phyloP scores from a whole-genome alignment of 1,139 yeast genomes.

The Meyerozyma carpophila region DNA sequence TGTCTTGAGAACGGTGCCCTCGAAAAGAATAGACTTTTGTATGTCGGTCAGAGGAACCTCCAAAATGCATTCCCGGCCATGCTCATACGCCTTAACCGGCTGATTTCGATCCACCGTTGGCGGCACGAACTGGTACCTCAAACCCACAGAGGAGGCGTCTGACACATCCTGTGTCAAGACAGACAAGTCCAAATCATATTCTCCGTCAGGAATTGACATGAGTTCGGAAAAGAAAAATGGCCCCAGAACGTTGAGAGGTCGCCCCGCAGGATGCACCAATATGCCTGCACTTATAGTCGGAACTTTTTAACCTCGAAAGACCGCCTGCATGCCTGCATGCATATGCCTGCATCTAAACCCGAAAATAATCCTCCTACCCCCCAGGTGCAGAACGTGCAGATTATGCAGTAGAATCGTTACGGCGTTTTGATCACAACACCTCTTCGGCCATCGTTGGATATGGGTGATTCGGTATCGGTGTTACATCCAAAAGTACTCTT shows the following conservation, averaged over 20 bases:
- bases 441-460: not conserved
- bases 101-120: constrained; percentile 36
- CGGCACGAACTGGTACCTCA: constrained; percentile 41
- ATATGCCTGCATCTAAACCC: not conserved
- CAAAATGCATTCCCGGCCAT: constrained; percentile 28
- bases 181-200: constrained; percentile 38
- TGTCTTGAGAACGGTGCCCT: constrained; percentile 30
- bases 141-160: constrained; percentile 22
- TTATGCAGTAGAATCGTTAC: not conserved
- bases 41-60: constrained; percentile 22
- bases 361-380: too few relatives aligned
- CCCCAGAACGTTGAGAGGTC: not conserved
- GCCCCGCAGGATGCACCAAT: not conserved
- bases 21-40: constrained; percentile 29
- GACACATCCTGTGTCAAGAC: constrained; percentile 15
- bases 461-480: constrained; percentile 13
- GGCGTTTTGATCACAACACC: not conserved
- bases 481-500: constrained; percentile 39
- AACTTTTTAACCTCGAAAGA: too few relatives aligned
- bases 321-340: not conserved
- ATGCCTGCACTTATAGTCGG: not conserved
- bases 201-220: constrained; percentile 39
- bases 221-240: not conserved
- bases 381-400: not conserved
- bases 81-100: constrained; percentile 32